These are phyloP conservation scores for Chaetomium tenue DNA, from an alignment of 495 filamentous ascomycete species.

Conservation along the genomic window DNA sequence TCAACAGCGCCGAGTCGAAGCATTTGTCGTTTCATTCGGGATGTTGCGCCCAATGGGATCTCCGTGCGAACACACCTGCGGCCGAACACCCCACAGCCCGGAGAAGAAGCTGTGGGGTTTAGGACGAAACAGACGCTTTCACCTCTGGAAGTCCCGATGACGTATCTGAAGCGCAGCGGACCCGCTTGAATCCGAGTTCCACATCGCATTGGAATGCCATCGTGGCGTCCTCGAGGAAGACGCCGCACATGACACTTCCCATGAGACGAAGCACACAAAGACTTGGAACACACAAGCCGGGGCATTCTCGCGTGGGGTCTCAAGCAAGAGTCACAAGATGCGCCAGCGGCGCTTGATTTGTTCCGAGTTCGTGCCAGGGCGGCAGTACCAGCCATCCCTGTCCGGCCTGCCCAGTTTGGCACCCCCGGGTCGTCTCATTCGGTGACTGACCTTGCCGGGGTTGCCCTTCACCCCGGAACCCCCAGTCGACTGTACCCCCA, in stretches of 20 bases:
- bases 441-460: conserved; percentile 15
- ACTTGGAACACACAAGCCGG: background rate
- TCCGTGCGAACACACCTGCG: background rate
- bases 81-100: conserved; percentile 9
- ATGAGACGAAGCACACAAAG: conserved; percentile 3
- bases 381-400: conserved; percentile 3
- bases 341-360: conserved; percentile 6
- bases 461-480: conserved; percentile 9
- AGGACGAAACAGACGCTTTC: background rate
- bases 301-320: conserved; percentile 1
- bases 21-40: conserved; percentile 10
- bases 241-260: background rate
- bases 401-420: conserved; percentile 19
- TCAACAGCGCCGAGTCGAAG: conserved; percentile 10
- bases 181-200: background rate
- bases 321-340: background rate
- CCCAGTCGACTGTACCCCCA: conserved; percentile 9
- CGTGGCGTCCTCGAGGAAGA: background rate
- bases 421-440: conserved; percentile 15
- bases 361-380: background rate
- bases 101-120: conserved; percentile 1
- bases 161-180: background rate
- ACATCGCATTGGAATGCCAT: background rate
- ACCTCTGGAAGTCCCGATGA: background rate
- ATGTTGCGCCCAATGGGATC: conserved; percentile 6